Base-by-base conservation (phyloP, 257 asterid species). In the Plantago ovata region DNA sequence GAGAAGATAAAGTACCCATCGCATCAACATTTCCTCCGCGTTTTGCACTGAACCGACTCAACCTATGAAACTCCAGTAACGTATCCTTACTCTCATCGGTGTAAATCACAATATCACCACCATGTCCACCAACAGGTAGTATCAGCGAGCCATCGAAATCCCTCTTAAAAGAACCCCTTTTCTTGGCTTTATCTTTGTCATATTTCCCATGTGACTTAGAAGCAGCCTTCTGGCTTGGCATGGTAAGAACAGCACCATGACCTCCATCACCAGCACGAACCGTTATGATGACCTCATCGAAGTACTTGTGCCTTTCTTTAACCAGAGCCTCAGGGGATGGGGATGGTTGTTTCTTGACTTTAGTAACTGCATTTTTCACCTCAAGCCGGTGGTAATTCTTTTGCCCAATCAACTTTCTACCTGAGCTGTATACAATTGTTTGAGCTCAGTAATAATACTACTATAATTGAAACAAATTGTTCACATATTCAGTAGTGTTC, bases 251-350 rank as follows among this genome's bases (percentile, higher is more conserved):
- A 12, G 92, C 76, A 38, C 98, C 98, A 54, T 91, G 95, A 46
- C 98, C 98, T 32, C 98, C 98, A 66, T 91, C 98, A 57, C 98
- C 98, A 18, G 95, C 79, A 40, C 96, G 89, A 61, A 91, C 92
- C 13, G 89, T 77, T 64, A 91, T 81, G 45, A 78, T 69, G 55
- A 79, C 98, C 70, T 91, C 91, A 69, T 91, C 98, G 47, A 91
- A 91, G 79, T 91, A 87, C 49, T 81, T 91, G 75, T 87, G 96
- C 1, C 80, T 79, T 58, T 91, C 95, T 71, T 76, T 83, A 38
- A 78, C 57, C 49, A 83, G 67, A n/a, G 76, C 70, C 22, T 83
- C 94, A 13, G 75, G 73, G 23, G 77, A 62, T 16, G 92, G 85
- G 18, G 81, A 28, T 63, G 84, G 81, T 44, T 69, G 72, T 48